Conservation (phyloP, 1,139 yeast species). For the Sugiyamaella grinbergsii region DNA sequence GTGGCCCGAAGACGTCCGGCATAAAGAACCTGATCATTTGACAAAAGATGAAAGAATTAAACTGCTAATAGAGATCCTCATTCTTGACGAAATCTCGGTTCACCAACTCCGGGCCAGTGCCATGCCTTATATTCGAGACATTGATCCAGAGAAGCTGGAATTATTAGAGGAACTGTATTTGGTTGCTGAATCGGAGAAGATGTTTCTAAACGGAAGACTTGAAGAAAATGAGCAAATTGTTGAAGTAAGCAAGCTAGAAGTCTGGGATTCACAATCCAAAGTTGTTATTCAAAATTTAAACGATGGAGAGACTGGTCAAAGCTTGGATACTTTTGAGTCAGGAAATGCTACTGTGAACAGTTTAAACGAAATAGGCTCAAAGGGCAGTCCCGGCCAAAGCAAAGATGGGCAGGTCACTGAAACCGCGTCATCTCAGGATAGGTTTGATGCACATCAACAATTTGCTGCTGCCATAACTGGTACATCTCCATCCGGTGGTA, state of each 20-base stretch:
- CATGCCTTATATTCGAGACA: conserved; percentile 2
- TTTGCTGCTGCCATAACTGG: conserved; percentile 9
- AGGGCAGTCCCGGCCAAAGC: too few species aligned
- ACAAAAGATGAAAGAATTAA: conserved; percentile 57
- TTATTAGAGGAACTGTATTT: conserved; percentile 40
- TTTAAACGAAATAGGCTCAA: too few species aligned
- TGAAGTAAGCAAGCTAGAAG: conserved; percentile 1
- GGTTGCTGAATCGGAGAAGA: conserved; percentile 32
- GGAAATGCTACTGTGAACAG: too few species aligned
- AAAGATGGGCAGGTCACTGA: too few species aligned
- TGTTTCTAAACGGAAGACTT: conserved; percentile 3
- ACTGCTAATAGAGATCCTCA: conserved; percentile 51
- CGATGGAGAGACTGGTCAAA: not conserved
- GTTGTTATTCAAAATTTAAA: not conserved
- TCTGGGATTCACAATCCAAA: conserved; percentile 12
- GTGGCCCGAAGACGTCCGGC: conserved; percentile 69
- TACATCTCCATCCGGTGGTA: not conserved
- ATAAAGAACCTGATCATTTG: conserved; percentile 75
- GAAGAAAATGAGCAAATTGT: conserved; percentile 7
- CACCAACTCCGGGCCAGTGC: conserved; percentile 37
- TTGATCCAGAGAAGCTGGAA: conserved; percentile 6
- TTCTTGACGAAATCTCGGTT: conserved; percentile 39
- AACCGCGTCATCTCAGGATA: too few species aligned
- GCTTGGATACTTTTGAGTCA: not conserved
- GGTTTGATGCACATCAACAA: conserved; percentile 11